Conservation (phyloP, 139 green algal species). For the Gonium pectorale region DNA sequence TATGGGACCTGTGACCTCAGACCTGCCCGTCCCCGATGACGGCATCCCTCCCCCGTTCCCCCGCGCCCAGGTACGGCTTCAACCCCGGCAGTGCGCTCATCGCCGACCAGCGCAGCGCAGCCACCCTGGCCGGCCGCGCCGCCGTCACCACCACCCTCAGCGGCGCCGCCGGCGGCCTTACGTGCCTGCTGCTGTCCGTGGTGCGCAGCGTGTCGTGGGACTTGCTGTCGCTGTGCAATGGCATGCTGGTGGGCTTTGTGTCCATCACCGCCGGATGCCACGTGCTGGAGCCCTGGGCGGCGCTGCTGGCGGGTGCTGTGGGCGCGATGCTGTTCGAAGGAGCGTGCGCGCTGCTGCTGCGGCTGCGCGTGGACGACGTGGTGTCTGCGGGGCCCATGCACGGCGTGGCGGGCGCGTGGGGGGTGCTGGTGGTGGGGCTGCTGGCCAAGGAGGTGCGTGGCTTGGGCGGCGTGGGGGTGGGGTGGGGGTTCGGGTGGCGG, state of each 20-base stretch:
- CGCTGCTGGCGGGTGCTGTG: not conserved
- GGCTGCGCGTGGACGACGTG: slow-evolving; percentile 76
- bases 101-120: slow-evolving; percentile 49
- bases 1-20: too few relatives aligned
- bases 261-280: slow-evolving; percentile 70
- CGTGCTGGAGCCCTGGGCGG: slow-evolving; percentile 69
- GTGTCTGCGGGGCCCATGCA: slow-evolving; percentile 83
- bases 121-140: slow-evolving; percentile 51
- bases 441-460: slow-evolving; percentile 66
- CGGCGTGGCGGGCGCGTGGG: slow-evolving; percentile 73
- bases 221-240: slow-evolving; percentile 79
- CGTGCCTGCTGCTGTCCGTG: slow-evolving; percentile 58
- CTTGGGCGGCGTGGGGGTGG: too few relatives aligned
- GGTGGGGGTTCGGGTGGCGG: not conserved
- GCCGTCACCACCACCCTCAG: slow-evolving; percentile 91
- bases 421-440: slow-evolving; percentile 67
- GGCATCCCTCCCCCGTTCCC: too few relatives aligned
- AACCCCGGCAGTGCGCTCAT: slow-evolving; percentile 81
- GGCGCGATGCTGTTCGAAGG: slow-evolving; percentile 24
- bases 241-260: slow-evolving; percentile 82
- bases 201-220: slow-evolving; percentile 65
- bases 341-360: slow-evolving; percentile 45
- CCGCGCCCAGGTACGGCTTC: slow-evolving; percentile 77
- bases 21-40: not conserved
- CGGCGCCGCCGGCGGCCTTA: slow-evolving; percentile 71